Evolutionary conservation across 2,329 filamentous ascomycete species (phyloP), one percentile per base, ranked within the genome.

Genomic region (Tolypocladium sp.): DNA sequence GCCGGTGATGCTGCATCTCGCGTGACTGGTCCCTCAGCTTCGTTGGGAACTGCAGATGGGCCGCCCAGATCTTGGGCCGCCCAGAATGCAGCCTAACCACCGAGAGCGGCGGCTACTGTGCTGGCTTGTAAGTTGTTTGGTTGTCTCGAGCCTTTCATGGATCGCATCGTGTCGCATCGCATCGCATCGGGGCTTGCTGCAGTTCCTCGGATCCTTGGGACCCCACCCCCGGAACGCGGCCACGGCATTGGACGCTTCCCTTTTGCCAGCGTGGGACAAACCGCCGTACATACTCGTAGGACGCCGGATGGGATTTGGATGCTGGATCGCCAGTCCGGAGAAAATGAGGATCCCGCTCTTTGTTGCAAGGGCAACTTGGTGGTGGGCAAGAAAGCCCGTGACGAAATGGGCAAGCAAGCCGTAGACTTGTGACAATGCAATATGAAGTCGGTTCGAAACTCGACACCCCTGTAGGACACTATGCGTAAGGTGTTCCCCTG

Each of bases 21-120:
- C 58, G 38, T 60, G 60, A 59, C 54, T 57, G 55, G 53, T 54
- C 41, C 53, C 33, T 52, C 22, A 30, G 27, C 55, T 37, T 13
- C n/a, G 57, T n/a, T 52, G 35, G 57, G 35, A 42, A 56, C 56
- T 59, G 60, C 58, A 57, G 33, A 33, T 42, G 46, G 53, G 57
- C 57, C 59, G 57, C 53, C 57, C 58, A 62, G 60, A 62, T 62
- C 56, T 56, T 51, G 53, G 57, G 56, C 57, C 38, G 57, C 56
- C 52, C 25, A 54, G 37, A 41, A 40, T 22, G 55, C 49, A 37
- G 49, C 49, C 49, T 22, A 35, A 53, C 30, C 30, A 33, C 49
- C 49, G 49, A 53, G 10, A 37, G 49, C 20, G 49, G 49, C 49
- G 20, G 30, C 30, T 53, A 30, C 33, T 51, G 27, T n/a, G 17